Percentiles rank a stretch among this genome's conserved stretches.
phyloP scores from a whole-genome alignment of 371 early-diverging fungal genomes.

The Mucor velutinosus region DNA sequence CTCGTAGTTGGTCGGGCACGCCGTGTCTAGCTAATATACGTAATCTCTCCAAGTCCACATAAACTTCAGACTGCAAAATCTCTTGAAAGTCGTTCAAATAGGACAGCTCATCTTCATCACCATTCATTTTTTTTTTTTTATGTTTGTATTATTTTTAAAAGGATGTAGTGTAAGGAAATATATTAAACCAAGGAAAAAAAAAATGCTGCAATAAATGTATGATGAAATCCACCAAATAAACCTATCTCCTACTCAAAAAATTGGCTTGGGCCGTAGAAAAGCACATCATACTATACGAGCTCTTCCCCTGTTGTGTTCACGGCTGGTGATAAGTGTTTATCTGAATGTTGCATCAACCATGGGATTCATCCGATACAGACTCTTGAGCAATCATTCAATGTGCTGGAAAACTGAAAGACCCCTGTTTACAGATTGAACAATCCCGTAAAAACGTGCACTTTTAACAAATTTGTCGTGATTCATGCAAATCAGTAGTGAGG shows the following conservation, averaged over 20 bases:
- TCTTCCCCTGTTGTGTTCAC: background rate
- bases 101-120: constrained; percentile 44
- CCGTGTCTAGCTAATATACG: constrained; percentile 84
- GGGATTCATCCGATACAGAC: background rate
- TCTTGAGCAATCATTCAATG: background rate
- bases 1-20: constrained; percentile 83
- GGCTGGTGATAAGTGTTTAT: background rate
- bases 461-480: background rate
- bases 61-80: constrained; percentile 84
- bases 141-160: background rate
- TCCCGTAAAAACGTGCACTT: background rate
- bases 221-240: background rate
- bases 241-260: constrained; percentile 4
- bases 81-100: constrained; percentile 78
- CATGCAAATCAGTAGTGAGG: no score
- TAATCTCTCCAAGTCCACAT: constrained; percentile 85
- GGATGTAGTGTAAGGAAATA: background rate
- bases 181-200: background rate
- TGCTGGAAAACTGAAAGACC: background rate
- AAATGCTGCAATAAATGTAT: background rate
- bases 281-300: background rate
- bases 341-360: background rate
- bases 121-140: constrained; percentile 7
- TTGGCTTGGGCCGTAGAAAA: background rate
- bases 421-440: background rate